Evolutionary conservation across 1,284 basidiomycete genomes (phyloP).

Genomic region (Cutaneotrichosporon cyanovorans): DNA sequence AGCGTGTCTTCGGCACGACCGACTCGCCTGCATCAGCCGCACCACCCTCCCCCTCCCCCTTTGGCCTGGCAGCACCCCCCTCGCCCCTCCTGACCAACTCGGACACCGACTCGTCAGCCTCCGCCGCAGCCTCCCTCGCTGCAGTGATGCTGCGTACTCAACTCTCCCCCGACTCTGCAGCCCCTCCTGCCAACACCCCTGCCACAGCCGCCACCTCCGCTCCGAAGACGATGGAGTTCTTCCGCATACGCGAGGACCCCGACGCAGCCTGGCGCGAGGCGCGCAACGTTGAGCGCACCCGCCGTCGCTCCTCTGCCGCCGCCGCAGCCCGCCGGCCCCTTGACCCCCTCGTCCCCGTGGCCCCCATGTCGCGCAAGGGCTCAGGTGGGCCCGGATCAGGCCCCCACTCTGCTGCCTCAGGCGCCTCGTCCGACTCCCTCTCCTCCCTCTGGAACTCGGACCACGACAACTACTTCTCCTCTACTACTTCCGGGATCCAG

Average conservation of each 20-base stretch:
- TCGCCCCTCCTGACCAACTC: conserved; percentile 34
- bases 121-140: conserved; percentile 6
- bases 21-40: conserved; percentile 5
- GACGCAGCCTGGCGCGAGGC: conserved; percentile 37
- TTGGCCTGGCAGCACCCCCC: conserved; percentile 26
- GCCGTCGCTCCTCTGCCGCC: conserved; percentile 29
- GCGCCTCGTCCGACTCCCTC: conserved; percentile 22
- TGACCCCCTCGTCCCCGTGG: conserved; percentile 4
- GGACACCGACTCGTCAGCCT: conserved; percentile 34
- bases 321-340: conserved; percentile 10
- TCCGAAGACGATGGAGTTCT: conserved; percentile 35
- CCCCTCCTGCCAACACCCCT: conserved; percentile 1
- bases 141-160: conserved; percentile 2
- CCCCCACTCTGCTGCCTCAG: conserved; percentile 6
- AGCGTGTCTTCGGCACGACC: conserved; percentile 22
- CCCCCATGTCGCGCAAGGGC: conserved; percentile 15
- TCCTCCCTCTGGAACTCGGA: conserved; percentile 27
- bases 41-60: background rate
- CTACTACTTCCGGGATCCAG: conserved; percentile 7
- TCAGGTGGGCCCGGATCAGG: conserved; percentile 6
- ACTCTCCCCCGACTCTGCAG: too few species aligned
- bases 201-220: conserved; percentile 22
- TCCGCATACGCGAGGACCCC: conserved; percentile 32
- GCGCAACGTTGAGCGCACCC: conserved; percentile 18
- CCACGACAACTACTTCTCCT: conserved; percentile 9